Evolutionary conservation across 495 filamentous ascomycete species (phyloP), one percentile per base, ranked within the genome.

Genomic region (Aspergillus baeticus): DNA sequence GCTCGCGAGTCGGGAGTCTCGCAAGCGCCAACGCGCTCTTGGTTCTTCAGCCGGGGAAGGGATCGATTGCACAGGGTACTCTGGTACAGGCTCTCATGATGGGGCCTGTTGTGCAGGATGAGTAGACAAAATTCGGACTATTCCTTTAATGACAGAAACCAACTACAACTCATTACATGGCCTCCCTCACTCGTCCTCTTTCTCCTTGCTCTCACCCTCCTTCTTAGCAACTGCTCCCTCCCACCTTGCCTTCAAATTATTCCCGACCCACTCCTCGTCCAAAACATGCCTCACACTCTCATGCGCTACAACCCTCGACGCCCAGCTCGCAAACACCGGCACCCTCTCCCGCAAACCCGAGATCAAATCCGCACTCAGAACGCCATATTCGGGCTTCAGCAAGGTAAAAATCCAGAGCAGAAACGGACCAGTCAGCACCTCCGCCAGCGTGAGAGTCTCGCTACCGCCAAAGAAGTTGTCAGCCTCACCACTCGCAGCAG

Each of bases 1-100:
- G 94, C 62, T 96, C 90, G 5, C 81, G 82, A 55, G 88, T 98
- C 6, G 91, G 91, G 0, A 98, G 94, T 68, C 76, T 97, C 50
- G 88, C 87, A 35, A 85, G 86, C 29, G 91, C 95, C 20, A 98
- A 98, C 74, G 89, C 87, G 36, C 74, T 98, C 54, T 71, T 98
- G 33, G 88, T 86, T 61, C 74, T 98, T 63, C 89, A 88, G 39
- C 76, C 83, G 8, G 75, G 72, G 20, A 69, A 75, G 13, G 80
- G 77, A 5, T 63, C 65, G 17, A 62, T 80, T 6, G 67, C 62
- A 14, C 82, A 83, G 67, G 84, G 85, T 13, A 69, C 76, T 45
- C 72, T 75, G 59, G 71, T 84, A 26, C 79, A 87, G 57, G 85
- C 84, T 21, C 64, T 88, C 70, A 63, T 87, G 71, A 83, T 87